A percentile compares a stretch with the other conserved stretches of the same genome.
Evolutionary conservation across 352 stramenopile genomes (phyloP).

Genomic region (Phytophthora brassicae): DNA sequence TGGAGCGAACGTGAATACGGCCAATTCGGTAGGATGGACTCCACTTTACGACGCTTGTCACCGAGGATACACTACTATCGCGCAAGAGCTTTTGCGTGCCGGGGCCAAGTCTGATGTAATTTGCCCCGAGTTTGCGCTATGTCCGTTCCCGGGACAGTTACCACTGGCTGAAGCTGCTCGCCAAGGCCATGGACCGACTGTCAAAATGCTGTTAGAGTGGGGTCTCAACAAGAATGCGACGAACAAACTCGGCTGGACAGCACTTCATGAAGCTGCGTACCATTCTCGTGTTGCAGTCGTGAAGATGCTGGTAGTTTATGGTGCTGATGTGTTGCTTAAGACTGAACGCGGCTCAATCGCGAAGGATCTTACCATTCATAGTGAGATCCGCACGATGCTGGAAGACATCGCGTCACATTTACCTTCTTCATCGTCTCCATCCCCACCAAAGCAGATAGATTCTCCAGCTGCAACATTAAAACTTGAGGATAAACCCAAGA

Average conservation of each 20-base stretch:
- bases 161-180: constrained; percentile 69
- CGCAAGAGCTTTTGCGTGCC: constrained; percentile 63
- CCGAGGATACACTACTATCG: constrained; percentile 62
- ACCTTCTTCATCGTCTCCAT: constrained; percentile 17
- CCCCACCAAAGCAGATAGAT: constrained; percentile 14
- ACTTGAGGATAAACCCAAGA: constrained; percentile 42
- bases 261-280: constrained; percentile 78
- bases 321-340: constrained; percentile 62
- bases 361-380: constrained; percentile 77
- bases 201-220: constrained; percentile 79
- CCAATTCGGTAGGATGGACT: constrained; percentile 75
- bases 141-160: constrained; percentile 67
- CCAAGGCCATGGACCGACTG: constrained; percentile 59
- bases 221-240: constrained; percentile 77
- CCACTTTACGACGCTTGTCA: constrained; percentile 80
- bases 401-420: constrained; percentile 64
- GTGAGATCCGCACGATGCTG: constrained; percentile 76
- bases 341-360: constrained; percentile 71
- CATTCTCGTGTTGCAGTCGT: constrained; percentile 76
- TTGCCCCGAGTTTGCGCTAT: constrained; percentile 80
- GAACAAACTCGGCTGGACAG: constrained; percentile 78
- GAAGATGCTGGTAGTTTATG: constrained; percentile 77
- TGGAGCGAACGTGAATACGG: constrained; percentile 63
- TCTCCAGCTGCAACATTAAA: constrained; percentile 29
- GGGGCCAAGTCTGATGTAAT: constrained; percentile 64